A percentile compares a stretch with the other conserved stretches of the same genome.
Evolutionary conservation across 139 green algal species (phyloP).

Genomic region (Tetradesmus obliquus): DNA sequence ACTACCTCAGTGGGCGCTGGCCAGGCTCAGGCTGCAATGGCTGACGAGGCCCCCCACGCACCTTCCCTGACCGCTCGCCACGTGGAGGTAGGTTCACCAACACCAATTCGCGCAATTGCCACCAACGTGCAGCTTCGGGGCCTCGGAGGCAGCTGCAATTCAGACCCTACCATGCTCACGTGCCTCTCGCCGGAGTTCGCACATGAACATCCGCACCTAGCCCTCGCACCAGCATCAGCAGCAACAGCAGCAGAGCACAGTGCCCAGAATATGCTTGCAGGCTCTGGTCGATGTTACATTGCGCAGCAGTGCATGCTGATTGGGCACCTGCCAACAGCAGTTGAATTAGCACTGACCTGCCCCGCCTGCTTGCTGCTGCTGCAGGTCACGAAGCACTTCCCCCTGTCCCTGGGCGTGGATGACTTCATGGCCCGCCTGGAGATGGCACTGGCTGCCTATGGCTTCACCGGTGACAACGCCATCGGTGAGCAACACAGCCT

Average conservation of each 20-base stretch:
- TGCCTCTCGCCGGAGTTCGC: background rate
- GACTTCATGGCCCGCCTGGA: constrained; percentile 83
- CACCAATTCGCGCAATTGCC: background rate
- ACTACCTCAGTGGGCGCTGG: constrained; percentile 8
- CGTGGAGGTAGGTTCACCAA: constrained; percentile 13
- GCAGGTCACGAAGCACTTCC: constrained; percentile 68
- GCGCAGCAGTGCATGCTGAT: background rate
- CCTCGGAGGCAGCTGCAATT: background rate
- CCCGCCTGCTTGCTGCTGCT: background rate
- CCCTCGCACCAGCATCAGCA: background rate
- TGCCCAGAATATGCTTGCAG: background rate
- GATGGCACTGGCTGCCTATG: constrained; percentile 74
- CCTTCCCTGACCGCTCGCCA: constrained; percentile 35
- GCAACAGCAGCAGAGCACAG: background rate
- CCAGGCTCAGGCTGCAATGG: constrained; percentile 35
- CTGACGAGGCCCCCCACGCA: constrained; percentile 27
- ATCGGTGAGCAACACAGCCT: constrained; percentile 66
- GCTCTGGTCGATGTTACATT: too few species aligned
- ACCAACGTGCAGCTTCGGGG: background rate
- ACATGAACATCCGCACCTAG: background rate
- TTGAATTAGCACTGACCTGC: background rate
- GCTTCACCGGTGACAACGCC: constrained; percentile 84
- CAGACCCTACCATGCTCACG: background rate
- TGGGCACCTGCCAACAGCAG: background rate
- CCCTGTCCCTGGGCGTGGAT: constrained; percentile 75